Evolutionary conservation across 169 alveolate genomes (phyloP).

Genomic region (Hepatocystis sp.): DNA sequence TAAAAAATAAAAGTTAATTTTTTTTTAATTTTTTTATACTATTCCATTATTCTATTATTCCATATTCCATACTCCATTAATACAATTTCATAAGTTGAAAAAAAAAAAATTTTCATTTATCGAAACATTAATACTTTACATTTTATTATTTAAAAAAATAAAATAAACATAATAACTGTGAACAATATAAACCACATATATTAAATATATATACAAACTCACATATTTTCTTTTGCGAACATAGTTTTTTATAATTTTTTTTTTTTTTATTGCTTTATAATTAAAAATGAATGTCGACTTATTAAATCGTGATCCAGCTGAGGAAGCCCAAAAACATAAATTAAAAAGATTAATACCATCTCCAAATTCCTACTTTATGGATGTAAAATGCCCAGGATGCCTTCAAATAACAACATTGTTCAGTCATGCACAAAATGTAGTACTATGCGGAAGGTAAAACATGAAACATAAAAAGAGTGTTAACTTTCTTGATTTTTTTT

Average conservation of each 20-base stretch:
- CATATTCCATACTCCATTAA: too few species aligned
- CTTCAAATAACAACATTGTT: constrained; percentile 95
- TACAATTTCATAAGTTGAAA: too few species aligned
- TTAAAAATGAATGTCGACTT: constrained; percentile 95
- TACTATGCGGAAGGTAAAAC: constrained; percentile 90
- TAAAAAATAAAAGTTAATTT: too few species aligned
- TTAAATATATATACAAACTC: too few species aligned
- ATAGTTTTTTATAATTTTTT: constrained; percentile 4
- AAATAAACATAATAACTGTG: too few species aligned
- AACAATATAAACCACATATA: too few species aligned
- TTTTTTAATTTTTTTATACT: too few species aligned
- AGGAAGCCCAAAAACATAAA: constrained; percentile 96
- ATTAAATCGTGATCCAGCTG: constrained; percentile 95
- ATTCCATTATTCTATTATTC: too few species aligned
- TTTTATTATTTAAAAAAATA: too few species aligned
- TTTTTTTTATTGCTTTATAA: constrained; percentile 11
- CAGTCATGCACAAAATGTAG: constrained; percentile 96
- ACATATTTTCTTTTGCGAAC: too few species aligned
- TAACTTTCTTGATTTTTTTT: neutral
- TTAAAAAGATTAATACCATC: constrained; percentile 97
- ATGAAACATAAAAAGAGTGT: constrained; percentile 3
- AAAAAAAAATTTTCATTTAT: too few species aligned
- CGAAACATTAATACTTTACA: too few species aligned
- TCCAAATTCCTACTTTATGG: constrained; percentile 99
- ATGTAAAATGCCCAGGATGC: constrained; percentile 98